Base-by-base conservation (phyloP, 2,329 filamentous ascomycete species). In the Fusarium pilosicola region DNA sequence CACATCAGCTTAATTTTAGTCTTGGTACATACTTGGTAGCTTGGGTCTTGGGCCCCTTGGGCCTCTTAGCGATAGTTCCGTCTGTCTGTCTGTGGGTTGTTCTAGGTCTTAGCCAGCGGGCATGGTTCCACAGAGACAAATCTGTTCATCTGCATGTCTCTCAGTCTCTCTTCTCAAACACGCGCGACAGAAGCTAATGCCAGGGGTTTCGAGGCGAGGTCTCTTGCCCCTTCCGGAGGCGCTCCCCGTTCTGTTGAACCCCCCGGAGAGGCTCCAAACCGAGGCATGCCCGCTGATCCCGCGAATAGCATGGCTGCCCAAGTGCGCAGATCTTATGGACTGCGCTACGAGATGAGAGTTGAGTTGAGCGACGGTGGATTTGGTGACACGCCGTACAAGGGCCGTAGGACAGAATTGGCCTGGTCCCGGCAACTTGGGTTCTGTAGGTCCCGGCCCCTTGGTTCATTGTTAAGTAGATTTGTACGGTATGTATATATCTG, bases 401-500 rank as follows among this genome's bases (percentile, higher is more conserved):
- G 54, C 66, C 65, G 70, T 52, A 34, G 36, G 39, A 26, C 46
- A 54, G 49, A 54, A n/a, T 41, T 51, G 64, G 59, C 9, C 32
- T 57, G 60, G 66, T 41, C 32, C 68, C 68, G 54, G 45, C 38
- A 41, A 46, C 39, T 48, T 72, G 71, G 71, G 72, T 67, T 72
- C n/a, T 44, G 46, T 44, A 54, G 44, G 41, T 51, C 57, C 60
- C 67, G 28, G 28, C 34, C 36, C 38, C 52, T 69, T 30, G 67
- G 65, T 44, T 58, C 65, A 17, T 18, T 39, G 28, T 28, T 46
- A 46, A 46, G 24, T 20, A 45, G 12, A 26, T 26, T 45, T 45
- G 42, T 45, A 26, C 8, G 39, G 20, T n/a, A 46, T 46, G 34
- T 44, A 64, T 74, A 74, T 74, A 74, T 74, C 57, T 74, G 66